phyloP scores from a whole-genome alignment of 305 asterid species.

The Solanum chacoense region DNA sequence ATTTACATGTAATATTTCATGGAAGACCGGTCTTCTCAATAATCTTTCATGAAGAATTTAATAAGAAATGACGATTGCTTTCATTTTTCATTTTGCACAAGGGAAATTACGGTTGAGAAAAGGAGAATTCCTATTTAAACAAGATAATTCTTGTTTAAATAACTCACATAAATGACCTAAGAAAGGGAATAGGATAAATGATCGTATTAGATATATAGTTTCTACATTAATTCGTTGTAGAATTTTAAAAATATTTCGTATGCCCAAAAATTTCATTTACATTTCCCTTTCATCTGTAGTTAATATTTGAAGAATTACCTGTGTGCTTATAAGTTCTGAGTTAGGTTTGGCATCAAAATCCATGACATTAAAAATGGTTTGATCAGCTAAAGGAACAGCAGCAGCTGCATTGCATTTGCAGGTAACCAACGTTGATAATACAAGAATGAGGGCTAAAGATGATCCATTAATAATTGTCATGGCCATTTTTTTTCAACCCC shows the following conservation, averaged over 20 bases:
- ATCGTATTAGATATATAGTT: not conserved
- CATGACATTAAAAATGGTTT: constrained; percentile 31
- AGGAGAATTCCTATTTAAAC: not conserved
- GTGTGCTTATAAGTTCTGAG: constrained; percentile 17
- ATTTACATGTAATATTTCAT: not conserved
- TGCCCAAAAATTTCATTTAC: not conserved
- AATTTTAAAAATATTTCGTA: not conserved
- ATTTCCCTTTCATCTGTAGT: not conserved
- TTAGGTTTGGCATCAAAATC: constrained; percentile 44
- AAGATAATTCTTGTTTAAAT: too few species aligned
- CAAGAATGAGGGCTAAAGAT: constrained; percentile 12
- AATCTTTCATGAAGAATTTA: not conserved
- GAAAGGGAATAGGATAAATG: not conserved
- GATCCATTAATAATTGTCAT: constrained; percentile 18
- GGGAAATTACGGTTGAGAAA: not conserved
- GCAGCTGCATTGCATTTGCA: constrained; percentile 13
- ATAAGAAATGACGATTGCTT: not conserved
- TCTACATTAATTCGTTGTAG: not conserved
- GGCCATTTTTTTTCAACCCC: not conserved
- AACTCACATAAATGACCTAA: too few species aligned
- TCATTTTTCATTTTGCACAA: not conserved
- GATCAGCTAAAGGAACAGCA: not conserved
- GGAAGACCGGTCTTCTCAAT: not conserved
- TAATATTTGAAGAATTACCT: constrained; percentile 13
- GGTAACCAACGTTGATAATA: constrained; percentile 21